Percentiles rank a stretch among this genome's conserved stretches.
Conservation (phyloP, 2,329 filamentous ascomycete species). For the Fusarium aywerte region DNA sequence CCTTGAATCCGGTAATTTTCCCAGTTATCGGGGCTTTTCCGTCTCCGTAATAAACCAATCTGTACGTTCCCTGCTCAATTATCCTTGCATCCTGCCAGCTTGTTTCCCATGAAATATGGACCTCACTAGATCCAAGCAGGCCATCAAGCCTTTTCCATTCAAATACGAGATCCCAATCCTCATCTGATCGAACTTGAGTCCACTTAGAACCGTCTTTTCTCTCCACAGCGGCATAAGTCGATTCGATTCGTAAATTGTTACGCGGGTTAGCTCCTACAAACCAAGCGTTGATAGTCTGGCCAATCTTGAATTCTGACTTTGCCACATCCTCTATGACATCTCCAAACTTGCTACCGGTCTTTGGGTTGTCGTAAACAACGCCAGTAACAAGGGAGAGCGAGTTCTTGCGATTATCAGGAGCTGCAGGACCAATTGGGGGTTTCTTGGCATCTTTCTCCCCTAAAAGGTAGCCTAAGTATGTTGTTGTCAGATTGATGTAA, state of each 20-base stretch:
- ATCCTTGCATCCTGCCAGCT: constrained; percentile 3
- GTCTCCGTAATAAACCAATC: constrained; percentile 6
- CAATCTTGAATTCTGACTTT: background rate
- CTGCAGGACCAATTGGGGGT: background rate
- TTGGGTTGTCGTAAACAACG: constrained; percentile 16
- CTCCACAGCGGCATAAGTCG: constrained; percentile 1
- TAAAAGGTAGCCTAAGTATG: background rate
- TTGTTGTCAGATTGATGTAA: background rate
- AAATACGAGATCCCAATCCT: constrained; percentile 12
- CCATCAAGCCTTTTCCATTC: constrained; percentile 20
- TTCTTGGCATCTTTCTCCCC: background rate
- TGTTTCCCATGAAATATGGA: background rate
- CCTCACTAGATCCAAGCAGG: background rate
- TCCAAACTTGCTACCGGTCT: background rate
- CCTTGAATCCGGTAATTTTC: background rate
- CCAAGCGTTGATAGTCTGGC: background rate
- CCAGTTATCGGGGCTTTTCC: background rate
- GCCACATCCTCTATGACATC: background rate
- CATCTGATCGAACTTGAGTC: constrained; percentile 1
- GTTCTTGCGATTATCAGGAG: constrained; percentile 2
- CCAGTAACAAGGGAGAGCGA: background rate
- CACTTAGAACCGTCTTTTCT: background rate
- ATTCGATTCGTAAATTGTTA: background rate
- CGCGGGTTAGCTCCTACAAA: constrained; percentile 4
- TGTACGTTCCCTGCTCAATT: background rate